A percentile compares a stretch with the other conserved stretches of the same genome.
Conservation (phyloP, 768 basidiomycete species). For the Russula sp. region DNA sequence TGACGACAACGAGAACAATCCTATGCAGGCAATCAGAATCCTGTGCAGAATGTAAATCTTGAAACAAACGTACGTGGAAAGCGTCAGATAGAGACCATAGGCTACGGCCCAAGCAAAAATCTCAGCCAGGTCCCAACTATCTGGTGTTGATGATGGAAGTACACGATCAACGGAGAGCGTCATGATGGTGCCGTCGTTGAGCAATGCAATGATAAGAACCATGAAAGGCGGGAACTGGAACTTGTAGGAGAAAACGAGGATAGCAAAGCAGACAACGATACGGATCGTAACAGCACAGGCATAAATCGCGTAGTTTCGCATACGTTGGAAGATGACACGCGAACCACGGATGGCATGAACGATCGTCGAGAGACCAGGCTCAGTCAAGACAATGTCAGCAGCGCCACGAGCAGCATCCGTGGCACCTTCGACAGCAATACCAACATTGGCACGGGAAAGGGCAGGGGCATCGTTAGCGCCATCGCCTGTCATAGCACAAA, state of each 20-base stretch:
- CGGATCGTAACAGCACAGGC: conserved; percentile 95
- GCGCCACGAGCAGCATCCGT: conserved; percentile 98
- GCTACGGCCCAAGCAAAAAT: conserved; percentile 95
- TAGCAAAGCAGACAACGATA: conserved; percentile 96
- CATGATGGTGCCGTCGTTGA: conserved; percentile 99
- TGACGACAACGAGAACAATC: conserved; percentile 72
- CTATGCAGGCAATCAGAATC: conserved; percentile 34
- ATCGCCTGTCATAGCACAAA: conserved; percentile 99
- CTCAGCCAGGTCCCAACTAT: conserved; percentile 94
- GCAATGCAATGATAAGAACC: conserved; percentile 94
- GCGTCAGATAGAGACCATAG: conserved; percentile 89
- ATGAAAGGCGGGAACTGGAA: conserved; percentile 99
- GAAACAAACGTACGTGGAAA: conserved; percentile 66
- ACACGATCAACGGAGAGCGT: conserved; percentile 95
- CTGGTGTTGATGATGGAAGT: conserved; percentile 85
- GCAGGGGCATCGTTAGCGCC: conserved; percentile 99
- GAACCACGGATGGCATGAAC: conserved; percentile 98
- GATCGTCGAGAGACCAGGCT: conserved; percentile 98
- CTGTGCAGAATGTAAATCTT: conserved; percentile 13
- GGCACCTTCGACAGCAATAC: conserved; percentile 99
- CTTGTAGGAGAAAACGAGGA: conserved; percentile 92
- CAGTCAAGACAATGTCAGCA: conserved; percentile 95
- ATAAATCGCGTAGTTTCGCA: conserved; percentile 99
- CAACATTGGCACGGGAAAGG: conserved; percentile 96
- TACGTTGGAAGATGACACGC: conserved; percentile 99